A percentile compares a stretch with the other conserved stretches of the same genome.
Conservation (phyloP, 2,329 filamentous ascomycete species). For the Didymella pinodella region DNA sequence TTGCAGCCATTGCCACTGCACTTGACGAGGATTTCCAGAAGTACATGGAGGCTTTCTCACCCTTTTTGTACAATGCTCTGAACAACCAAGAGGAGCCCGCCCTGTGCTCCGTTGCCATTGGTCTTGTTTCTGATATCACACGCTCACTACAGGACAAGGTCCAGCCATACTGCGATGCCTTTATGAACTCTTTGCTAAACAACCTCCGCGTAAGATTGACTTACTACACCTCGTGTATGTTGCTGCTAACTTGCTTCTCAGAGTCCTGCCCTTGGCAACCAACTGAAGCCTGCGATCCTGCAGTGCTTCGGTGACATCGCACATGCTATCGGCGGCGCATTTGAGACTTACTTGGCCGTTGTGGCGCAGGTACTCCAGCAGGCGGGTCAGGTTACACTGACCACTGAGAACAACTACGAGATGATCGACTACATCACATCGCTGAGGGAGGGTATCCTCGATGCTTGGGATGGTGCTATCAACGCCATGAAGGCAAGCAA, state of each 20-base stretch:
- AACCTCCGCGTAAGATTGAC: slow-evolving; percentile 75
- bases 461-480: slow-evolving; percentile 97
- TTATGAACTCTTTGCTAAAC: slow-evolving; percentile 97
- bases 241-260: slow-evolving; percentile 46
- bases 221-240: background rate
- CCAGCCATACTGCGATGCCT: slow-evolving; percentile 93
- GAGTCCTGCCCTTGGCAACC: slow-evolving; percentile 87
- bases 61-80: slow-evolving; percentile 92
- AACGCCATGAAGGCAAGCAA: slow-evolving; percentile 86
- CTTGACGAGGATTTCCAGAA: slow-evolving; percentile 92
- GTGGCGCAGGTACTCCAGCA: slow-evolving; percentile 95
- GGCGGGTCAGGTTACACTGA: slow-evolving; percentile 81
- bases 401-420: slow-evolving; percentile 84
- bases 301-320: slow-evolving; percentile 99
- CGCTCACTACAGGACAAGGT: slow-evolving; percentile 88
- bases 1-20: slow-evolving; percentile 89
- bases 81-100: slow-evolving; percentile 94
- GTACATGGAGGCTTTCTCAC: slow-evolving; percentile 96
- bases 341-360: slow-evolving; percentile 90
- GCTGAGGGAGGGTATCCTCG: slow-evolving; percentile 96
- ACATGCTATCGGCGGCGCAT: slow-evolving; percentile 87
- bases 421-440: slow-evolving; percentile 98
- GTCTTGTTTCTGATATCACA: slow-evolving; percentile 94
- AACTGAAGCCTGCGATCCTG: slow-evolving; percentile 97
- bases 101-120: slow-evolving; percentile 96